Base-by-base conservation (phyloP, 2,329 filamentous ascomycete species). In the Xylariales sp. region DNA sequence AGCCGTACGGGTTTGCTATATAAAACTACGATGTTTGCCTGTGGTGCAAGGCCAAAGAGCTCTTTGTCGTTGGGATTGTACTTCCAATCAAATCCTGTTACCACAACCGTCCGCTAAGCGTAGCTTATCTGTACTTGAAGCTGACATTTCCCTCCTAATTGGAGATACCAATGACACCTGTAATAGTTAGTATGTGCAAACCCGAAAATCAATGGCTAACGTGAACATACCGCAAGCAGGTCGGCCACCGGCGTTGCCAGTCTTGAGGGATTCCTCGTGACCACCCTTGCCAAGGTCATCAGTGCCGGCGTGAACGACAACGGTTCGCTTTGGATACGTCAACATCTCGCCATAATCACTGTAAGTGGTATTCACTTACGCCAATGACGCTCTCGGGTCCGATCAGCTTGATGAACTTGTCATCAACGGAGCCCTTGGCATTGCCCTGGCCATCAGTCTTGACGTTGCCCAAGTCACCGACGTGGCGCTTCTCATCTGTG, bases 391-490 rank as follows among this genome's bases (percentile, higher is more conserved):
- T 95, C 73, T 97, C 79, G 49, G 90, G 86, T 53, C 93, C 93
- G 61, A 98, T 96, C 69, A 98, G 75, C 85, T 97, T 95, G 70
- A 98, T 74, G 46, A 88, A 74, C 62, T 80, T 83, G 75, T 98
- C 93, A 52, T 74, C 71, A 53, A 86, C 74, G 56, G 80, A 80
- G 60, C 91, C 93, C 71, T 86, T 81, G 65, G 87, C 77, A 65
- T 94, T 94, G 64, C 93, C 93, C 75, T 95, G 84, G 51, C 68
- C 86, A 68, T 98, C 90, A 46, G 91, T 97, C 75, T 88, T 81
- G 77, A 97, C 81, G 84, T 98, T 98, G 65, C 93, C 93, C 54
- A 98, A 76, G 70, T 97, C 93, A 70, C 93, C 93, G 53, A 97
- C 93, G 72, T 98, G 93, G 68, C 93, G 90, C 59, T 80, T 77